Percentiles rank a stretch among this genome's conserved stretches.
These are phyloP conservation scores for Acanthamoeba castellanii DNA, from an alignment of 208 protist genomes.

Conservation along the genomic window DNA sequence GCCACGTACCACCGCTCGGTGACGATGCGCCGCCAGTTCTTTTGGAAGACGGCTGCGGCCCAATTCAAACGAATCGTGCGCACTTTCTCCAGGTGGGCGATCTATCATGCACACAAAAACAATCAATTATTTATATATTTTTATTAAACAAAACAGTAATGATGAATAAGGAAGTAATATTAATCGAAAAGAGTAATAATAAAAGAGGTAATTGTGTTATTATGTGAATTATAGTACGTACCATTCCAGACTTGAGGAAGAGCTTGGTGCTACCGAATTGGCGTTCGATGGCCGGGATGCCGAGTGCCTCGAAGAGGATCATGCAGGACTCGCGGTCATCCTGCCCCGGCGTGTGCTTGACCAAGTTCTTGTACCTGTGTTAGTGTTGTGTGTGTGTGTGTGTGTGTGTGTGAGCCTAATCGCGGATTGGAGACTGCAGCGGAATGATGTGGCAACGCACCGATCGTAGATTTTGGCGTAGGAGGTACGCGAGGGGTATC, in stretches of 20 bases:
- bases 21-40: constrained; percentile 67
- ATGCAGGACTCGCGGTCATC: not conserved
- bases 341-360: not conserved
- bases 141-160: no score
- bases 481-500: constrained; percentile 17
- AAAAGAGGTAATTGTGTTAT: no score
- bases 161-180: no score
- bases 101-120: no score
- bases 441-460: not conserved
- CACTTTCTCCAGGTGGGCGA: constrained; percentile 64
- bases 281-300: not conserved
- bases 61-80: constrained; percentile 49
- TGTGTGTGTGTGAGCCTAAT: no score
- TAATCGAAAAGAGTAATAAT: no score
- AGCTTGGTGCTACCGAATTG: constrained; percentile 68
- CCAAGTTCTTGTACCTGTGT: constrained; percentile 23
- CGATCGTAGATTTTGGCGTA: not conserved
- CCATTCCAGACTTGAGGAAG: constrained; percentile 66
- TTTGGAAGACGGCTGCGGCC: constrained; percentile 64
- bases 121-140: no score
- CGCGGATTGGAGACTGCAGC: no score
- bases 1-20: constrained; percentile 49
- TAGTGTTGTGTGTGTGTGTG: not conserved
- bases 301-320: not conserved
- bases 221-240: not conserved